Conservation (phyloP, 768 basidiomycete genomes). For the Cyclocybe cylindracea region DNA sequence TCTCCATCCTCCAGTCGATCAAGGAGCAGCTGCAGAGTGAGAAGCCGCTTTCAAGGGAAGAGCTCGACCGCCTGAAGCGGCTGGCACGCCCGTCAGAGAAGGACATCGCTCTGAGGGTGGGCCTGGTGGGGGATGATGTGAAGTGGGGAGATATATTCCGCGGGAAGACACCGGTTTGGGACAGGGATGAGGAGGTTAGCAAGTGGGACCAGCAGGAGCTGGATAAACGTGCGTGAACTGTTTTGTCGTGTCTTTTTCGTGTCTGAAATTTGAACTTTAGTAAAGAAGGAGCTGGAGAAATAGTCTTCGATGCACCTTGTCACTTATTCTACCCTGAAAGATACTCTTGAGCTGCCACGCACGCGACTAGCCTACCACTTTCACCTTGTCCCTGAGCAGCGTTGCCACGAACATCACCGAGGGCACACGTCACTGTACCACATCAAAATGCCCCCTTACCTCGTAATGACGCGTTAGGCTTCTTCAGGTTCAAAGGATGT, state of each 20-base stretch:
- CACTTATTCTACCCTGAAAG: too few relatives aligned
- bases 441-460: too few relatives aligned
- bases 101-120: not conserved
- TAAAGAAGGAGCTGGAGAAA: constrained; percentile 16
- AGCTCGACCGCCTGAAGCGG: constrained; percentile 54
- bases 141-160: constrained; percentile 55
- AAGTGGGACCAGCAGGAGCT: constrained; percentile 40
- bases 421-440: too few relatives aligned
- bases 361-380: too few relatives aligned
- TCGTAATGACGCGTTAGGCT: too few relatives aligned
- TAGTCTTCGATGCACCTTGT: not conserved
- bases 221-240: constrained; percentile 34
- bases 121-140: constrained; percentile 20
- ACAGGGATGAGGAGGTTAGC: constrained; percentile 23
- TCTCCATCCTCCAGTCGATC: constrained; percentile 65
- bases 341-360: too few relatives aligned
- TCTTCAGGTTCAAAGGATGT: too few relatives aligned
- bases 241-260: not conserved
- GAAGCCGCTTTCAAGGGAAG: constrained; percentile 44
- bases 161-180: constrained; percentile 33
- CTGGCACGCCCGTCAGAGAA: constrained; percentile 41
- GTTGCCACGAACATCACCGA: too few relatives aligned
- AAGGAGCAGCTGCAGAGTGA: constrained; percentile 51
- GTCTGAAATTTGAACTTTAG: not conserved
- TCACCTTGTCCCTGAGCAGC: too few relatives aligned